Conservation (phyloP, 2,329 filamentous ascomycete species). For the Fusarium chuoi region DNA sequence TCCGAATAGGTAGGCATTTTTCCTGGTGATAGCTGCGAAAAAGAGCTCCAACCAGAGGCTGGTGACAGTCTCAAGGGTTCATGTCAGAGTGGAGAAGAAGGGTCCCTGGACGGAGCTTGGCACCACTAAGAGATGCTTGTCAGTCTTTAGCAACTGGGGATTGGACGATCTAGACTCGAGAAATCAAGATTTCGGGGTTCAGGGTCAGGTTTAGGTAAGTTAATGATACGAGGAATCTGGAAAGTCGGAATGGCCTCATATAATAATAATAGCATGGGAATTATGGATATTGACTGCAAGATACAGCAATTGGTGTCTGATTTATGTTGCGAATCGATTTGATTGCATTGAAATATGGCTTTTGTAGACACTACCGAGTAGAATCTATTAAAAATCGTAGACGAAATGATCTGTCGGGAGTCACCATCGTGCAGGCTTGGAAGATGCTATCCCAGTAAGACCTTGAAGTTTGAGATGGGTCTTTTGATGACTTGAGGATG, state of each 20-base stretch:
- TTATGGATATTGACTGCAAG: background rate
- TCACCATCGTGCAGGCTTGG: background rate
- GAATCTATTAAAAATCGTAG: background rate
- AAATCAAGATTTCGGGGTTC: constrained; percentile 19
- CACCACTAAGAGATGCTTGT: constrained; percentile 32
- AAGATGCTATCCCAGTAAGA: background rate
- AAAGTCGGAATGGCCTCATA: background rate
- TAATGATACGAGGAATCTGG: background rate
- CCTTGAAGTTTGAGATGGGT: background rate
- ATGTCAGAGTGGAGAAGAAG: constrained; percentile 20
- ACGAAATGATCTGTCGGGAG: background rate
- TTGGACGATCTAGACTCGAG: constrained; percentile 26
- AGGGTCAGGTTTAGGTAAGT: background rate
- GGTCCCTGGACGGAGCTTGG: constrained; percentile 10
- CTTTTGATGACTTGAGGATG: background rate
- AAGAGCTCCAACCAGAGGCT: constrained; percentile 23
- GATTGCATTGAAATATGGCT: background rate
- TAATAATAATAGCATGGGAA: background rate
- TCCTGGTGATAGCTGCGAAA: constrained; percentile 1
- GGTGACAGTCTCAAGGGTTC: constrained; percentile 30
- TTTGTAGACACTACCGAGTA: background rate
- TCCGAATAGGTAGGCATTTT: background rate
- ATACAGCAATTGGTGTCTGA: background rate
- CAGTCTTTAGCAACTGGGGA: constrained; percentile 9
- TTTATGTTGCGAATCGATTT: background rate